A percentile compares a stretch with the other conserved stretches of the same genome.
Evolutionary conservation across 768 basidiomycete genomes (phyloP).

Genomic region (Solioccasus polychromus): DNA sequence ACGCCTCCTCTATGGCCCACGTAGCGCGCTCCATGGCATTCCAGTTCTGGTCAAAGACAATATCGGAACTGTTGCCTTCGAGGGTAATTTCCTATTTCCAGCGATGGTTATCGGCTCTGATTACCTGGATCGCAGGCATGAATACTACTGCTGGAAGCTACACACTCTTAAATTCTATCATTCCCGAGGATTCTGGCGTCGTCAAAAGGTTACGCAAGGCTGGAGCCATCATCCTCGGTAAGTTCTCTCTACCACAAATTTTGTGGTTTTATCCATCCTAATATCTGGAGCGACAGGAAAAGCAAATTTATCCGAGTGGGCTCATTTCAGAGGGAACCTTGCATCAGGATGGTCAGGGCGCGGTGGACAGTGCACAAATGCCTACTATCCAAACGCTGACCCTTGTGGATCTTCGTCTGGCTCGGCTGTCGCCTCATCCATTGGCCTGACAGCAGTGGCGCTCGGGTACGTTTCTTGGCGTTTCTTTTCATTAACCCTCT

Average conservation of each 20-base stretch:
- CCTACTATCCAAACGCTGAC: slow-evolving; percentile 50
- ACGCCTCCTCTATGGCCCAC: slow-evolving; percentile 24
- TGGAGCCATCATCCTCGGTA: slow-evolving; percentile 35
- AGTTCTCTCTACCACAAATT: neutral
- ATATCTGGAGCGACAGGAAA: slow-evolving; percentile 37
- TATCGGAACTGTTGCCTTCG: slow-evolving; percentile 29
- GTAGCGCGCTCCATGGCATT: slow-evolving; percentile 38
- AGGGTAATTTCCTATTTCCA: slow-evolving; percentile 21
- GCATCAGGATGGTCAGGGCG: slow-evolving; percentile 59
- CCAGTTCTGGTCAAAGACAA: slow-evolving; percentile 37
- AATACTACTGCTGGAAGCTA: slow-evolving; percentile 42
- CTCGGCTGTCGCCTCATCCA: slow-evolving; percentile 52
- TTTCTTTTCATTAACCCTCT: neutral
- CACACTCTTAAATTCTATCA: slow-evolving; percentile 32
- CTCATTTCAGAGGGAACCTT: slow-evolving; percentile 44
- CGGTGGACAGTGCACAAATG: slow-evolving; percentile 47
- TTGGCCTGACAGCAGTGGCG: slow-evolving; percentile 47
- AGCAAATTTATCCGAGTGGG: slow-evolving; percentile 54
- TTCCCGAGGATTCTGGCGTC: slow-evolving; percentile 35
- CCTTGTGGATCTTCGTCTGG: slow-evolving; percentile 61
- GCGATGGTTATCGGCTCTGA: neutral
- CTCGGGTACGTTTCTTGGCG: slow-evolving; percentile 33
- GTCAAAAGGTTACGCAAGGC: slow-evolving; percentile 31
- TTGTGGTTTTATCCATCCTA: too few species aligned
- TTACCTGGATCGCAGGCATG: slow-evolving; percentile 29